Evolutionary conservation across 441 rosid species (phyloP).

Genomic region (Monsonia emarginata): DNA sequence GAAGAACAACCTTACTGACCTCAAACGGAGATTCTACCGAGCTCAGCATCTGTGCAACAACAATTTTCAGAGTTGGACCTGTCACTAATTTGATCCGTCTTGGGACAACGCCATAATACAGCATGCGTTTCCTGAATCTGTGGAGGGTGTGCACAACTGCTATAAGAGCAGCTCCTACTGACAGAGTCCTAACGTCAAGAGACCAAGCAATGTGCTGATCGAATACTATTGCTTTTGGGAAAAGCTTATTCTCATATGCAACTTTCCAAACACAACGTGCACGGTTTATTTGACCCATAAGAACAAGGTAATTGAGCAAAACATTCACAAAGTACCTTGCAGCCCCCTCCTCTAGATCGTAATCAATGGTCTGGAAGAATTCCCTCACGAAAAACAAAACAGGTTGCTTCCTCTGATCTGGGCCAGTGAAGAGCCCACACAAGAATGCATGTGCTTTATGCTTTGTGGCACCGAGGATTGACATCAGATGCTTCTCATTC

Average conservation of each 20-base stretch:
- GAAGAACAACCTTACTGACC: slow-evolving; percentile 78
- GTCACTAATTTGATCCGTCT: slow-evolving; percentile 90
- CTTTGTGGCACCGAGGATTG: slow-evolving; percentile 65
- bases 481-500: slow-evolving; percentile 79
- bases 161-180: slow-evolving; percentile 89
- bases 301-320: slow-evolving; percentile 85
- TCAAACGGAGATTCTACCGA: slow-evolving; percentile 87
- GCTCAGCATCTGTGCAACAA: slow-evolving; percentile 80
- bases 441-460: slow-evolving; percentile 82
- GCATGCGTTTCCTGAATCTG: slow-evolving; percentile 87
- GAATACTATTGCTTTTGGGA: slow-evolving; percentile 89
- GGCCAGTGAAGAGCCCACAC: slow-evolving; percentile 90
- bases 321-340: slow-evolving; percentile 87
- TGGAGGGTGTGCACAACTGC: slow-evolving; percentile 95
- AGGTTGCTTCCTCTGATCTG: slow-evolving; percentile 84
- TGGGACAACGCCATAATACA: slow-evolving; percentile 84
- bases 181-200: slow-evolving; percentile 79
- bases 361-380: slow-evolving; percentile 78
- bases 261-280: slow-evolving; percentile 99
- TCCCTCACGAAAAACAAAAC: slow-evolving; percentile 76
- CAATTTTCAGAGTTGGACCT: slow-evolving; percentile 85
- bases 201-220: slow-evolving; percentile 99
- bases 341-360: slow-evolving; percentile 87
- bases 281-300: slow-evolving; percentile 92
- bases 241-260: slow-evolving; percentile 89